A percentile compares a stretch with the other conserved stretches of the same genome.
These are phyloP conservation scores for Chlorociboria aeruginascens DNA, from an alignment of 495 filamentous ascomycete species.

Conservation along the genomic window DNA sequence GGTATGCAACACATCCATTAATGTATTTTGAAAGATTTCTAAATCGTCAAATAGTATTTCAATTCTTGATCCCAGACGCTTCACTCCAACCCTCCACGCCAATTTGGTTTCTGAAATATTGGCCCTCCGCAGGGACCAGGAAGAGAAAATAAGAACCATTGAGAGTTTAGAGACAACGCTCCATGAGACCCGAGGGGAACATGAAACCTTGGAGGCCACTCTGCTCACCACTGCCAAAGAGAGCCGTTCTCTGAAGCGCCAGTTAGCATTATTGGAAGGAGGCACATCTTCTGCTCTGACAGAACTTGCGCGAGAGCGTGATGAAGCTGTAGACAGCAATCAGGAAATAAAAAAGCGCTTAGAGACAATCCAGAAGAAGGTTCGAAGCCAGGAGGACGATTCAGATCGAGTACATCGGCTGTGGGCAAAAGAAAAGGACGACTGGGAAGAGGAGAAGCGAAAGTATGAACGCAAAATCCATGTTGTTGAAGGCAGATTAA, in stretches of 20 bases:
- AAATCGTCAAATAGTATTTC: slow-evolving; percentile 35
- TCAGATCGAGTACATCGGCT: slow-evolving; percentile 58
- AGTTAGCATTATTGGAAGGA: slow-evolving; percentile 75
- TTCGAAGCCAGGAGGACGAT: slow-evolving; percentile 75
- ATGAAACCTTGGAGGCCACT: slow-evolving; percentile 51
- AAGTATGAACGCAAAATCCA: slow-evolving; percentile 73
- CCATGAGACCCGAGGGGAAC: slow-evolving; percentile 57
- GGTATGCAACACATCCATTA: slow-evolving; percentile 2
- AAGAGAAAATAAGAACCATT: slow-evolving; percentile 73
- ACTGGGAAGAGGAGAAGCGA: slow-evolving; percentile 71
- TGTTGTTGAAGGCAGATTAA: slow-evolving; percentile 75
- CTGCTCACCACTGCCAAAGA: slow-evolving; percentile 57
- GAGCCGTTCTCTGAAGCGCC: slow-evolving; percentile 66
- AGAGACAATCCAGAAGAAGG: slow-evolving; percentile 64
- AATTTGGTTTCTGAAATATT: slow-evolving; percentile 93
- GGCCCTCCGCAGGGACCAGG: slow-evolving; percentile 72
- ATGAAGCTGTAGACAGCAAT: slow-evolving; percentile 65
- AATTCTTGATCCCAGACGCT: slow-evolving; percentile 75
- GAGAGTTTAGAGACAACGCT: slow-evolving; percentile 70
- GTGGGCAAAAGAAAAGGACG: slow-evolving; percentile 72
- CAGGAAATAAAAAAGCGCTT: slow-evolving; percentile 67
- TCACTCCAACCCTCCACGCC: slow-evolving; percentile 91
- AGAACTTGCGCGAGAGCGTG: slow-evolving; percentile 73
- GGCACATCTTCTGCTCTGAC: slow-evolving; percentile 74
- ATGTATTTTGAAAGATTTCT: not conserved